phyloP scores from a whole-genome alignment of 306 rosid genomes.

The Oxytropis ochrocephala region DNA sequence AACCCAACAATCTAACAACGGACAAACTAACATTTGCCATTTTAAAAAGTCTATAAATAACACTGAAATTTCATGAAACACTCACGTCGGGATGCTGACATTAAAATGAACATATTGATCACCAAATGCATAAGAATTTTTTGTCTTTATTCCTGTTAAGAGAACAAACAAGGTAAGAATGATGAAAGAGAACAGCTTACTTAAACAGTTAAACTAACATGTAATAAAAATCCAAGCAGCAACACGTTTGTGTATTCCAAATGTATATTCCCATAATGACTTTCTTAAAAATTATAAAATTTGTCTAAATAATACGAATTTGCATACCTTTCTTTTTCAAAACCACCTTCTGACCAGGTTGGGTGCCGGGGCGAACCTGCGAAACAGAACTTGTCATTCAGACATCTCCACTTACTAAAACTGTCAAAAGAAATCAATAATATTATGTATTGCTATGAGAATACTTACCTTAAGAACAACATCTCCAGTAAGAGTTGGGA shows the following conservation, averaged over 20 bases:
- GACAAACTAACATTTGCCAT: no score
- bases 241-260: not conserved
- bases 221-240: not conserved
- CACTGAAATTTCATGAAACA: not conserved
- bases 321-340: conserved; percentile 79
- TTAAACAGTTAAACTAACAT: not conserved
- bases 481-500: conserved; percentile 81
- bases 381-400: conserved; percentile 12
- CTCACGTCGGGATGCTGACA: conserved; percentile 85
- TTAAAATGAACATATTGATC: conserved; percentile 91
- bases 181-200: not conserved
- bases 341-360: conserved; percentile 88
- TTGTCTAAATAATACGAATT: not conserved
- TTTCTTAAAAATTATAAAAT: not conserved
- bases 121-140: conserved; percentile 59
- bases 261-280: not conserved
- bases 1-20: no score
- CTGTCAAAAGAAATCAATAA: not conserved
- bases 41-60: not conserved
- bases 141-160: conserved; percentile 57
- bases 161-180: not conserved
- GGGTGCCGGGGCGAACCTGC: conserved; percentile 87
- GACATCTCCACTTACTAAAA: not conserved
- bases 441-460: not conserved
- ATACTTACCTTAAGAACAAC: conserved; percentile 78